Base-by-base conservation (phyloP, 805 yeast species). In the Millerago galiae region DNA sequence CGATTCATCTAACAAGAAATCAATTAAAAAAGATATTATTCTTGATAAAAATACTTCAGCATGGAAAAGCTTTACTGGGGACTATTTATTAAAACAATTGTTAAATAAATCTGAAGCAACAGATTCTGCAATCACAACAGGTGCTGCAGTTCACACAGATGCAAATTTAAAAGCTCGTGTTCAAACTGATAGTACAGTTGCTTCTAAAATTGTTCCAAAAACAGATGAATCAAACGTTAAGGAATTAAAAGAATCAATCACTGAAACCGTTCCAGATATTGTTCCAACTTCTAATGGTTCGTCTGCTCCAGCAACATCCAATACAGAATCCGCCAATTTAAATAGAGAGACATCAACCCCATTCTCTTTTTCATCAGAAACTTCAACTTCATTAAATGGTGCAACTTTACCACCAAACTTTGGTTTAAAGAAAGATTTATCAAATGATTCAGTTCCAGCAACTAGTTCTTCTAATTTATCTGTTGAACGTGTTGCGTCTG, bases 341-440 rank as follows among this genome's bases (percentile, higher is more conserved):
- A 21, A 21, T 7, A 14, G 32, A 29, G 17, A n/a, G 14, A 5
- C 9, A 9, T 29, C 32, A n/a, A 15, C 16, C 10, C 24, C 29
- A 8, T 10, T 25, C 26, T n/a, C 37, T 8, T 7, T 21, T 21
- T 21, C 13, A 34, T 21, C 11, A 25, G 41, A 26, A 33, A 21
- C 10, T 16, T n/a, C 44, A 10, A 40, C 36, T n/a, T 37, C 45
- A 18, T 43, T 44, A 34, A 46, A 43, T 16, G 49, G 49, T 25
- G 47, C 49, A 8, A 46, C 47, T 8, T 34, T 46, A 27, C 60
- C 60, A 24, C 60, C 60, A 8, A 50, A 53, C 31, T 53, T 54
- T 42, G 52, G 44, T 13, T 41, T 36, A 3, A 41, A 52, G 41
- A 53, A 50, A 40, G 52, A 35, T 25, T 43, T 40, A n/a, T 30